Conservation (phyloP, 176 grass and related monocot species). For the Juncus inflexus region DNA sequence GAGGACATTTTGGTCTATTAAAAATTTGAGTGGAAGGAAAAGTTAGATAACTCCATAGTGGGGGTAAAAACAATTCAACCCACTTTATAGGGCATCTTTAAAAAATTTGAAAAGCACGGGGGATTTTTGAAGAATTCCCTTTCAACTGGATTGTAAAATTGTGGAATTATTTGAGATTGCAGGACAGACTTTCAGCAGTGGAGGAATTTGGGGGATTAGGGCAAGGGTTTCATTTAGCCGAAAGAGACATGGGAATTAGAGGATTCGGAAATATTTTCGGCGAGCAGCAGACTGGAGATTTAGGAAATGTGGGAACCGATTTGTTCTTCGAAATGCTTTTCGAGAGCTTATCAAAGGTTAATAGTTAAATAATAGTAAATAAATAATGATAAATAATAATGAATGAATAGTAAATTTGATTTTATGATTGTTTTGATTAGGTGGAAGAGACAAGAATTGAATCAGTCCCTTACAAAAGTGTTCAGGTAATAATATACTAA, state of each 20-base stretch:
- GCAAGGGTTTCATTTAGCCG: conserved; percentile 90
- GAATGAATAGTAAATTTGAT: conserved; percentile 30
- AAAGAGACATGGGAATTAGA: conserved; percentile 95
- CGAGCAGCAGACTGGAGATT: conserved; percentile 93
- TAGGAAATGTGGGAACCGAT: conserved; percentile 94
- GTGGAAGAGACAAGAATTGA: conserved; percentile 81
- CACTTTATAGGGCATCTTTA: too few relatives aligned
- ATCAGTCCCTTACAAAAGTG: conserved; percentile 68
- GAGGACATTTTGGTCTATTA: too few relatives aligned
- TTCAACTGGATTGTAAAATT: background rate
- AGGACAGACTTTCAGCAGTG: conserved; percentile 90
- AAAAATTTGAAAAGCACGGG: too few relatives aligned
- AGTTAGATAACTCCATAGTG: too few relatives aligned
- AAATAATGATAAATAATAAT: too few relatives aligned
- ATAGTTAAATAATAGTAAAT: background rate
- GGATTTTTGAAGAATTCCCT: too few relatives aligned
- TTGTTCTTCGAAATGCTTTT: conserved; percentile 99
- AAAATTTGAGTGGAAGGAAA: too few relatives aligned
- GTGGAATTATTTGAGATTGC: conserved; percentile 3
- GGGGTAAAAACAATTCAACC: too few relatives aligned
- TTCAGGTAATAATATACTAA: conserved; percentile 50
- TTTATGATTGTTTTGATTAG: conserved; percentile 32
- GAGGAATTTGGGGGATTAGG: conserved; percentile 81
- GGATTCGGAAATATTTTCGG: conserved; percentile 95
- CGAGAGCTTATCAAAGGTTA: conserved; percentile 91